Conservation (phyloP, 257 asterid species). For the Primulina huaijiensis region DNA sequence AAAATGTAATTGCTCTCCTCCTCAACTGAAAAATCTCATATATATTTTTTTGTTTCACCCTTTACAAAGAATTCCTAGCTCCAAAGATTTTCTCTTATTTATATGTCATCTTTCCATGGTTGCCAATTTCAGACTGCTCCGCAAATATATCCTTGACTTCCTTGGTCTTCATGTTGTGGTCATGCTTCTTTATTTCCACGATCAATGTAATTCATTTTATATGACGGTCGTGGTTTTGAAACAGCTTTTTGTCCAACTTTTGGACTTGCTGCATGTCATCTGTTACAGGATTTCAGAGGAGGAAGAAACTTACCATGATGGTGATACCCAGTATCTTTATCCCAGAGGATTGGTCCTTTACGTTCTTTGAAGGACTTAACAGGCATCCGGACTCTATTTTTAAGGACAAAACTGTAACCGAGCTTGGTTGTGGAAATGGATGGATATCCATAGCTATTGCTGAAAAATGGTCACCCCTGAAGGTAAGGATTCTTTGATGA, state of each 20-base stretch:
- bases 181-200: background rate
- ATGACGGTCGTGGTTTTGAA: background rate
- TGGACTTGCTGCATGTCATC: slow-evolving; percentile 15
- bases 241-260: background rate
- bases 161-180: slow-evolving; percentile 12
- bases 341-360: slow-evolving; percentile 98
- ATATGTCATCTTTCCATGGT: background rate
- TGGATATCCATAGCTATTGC: slow-evolving; percentile 99
- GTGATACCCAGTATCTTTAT: slow-evolving; percentile 95
- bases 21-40: no score
- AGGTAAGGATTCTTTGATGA: slow-evolving; percentile 43
- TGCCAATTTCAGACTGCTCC: slow-evolving; percentile 7
- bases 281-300: slow-evolving; percentile 58
- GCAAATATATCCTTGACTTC: slow-evolving; percentile 3
- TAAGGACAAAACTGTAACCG: slow-evolving; percentile 86
- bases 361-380: slow-evolving; percentile 94
- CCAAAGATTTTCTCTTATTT: background rate
- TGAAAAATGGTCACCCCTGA: slow-evolving; percentile 85
- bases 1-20: no score
- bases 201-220: slow-evolving; percentile 10
- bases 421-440: slow-evolving; percentile 99
- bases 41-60: no score
- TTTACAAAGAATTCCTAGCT: no score
- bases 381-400: slow-evolving; percentile 95
- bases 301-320: slow-evolving; percentile 88